Conservation (phyloP, 495 filamentous ascomycete genomes). For the Jackrogersella multiformis region DNA sequence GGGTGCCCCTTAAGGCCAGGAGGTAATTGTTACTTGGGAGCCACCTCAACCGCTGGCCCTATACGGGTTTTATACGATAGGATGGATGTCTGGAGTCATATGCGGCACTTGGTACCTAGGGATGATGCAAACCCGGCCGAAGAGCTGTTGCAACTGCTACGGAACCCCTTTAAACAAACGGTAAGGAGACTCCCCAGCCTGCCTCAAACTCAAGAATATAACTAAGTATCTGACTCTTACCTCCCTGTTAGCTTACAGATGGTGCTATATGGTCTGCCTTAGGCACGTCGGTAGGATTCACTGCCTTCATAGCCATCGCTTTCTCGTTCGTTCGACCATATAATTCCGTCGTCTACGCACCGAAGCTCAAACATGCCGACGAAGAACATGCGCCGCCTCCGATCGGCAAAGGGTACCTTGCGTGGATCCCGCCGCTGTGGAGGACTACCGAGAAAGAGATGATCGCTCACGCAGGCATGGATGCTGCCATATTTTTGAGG, state of each 20-base stretch:
- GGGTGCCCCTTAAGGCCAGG: neutral
- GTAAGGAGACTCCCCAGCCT: constrained; percentile 40
- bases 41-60: constrained; percentile 15
- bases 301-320: constrained; percentile 72
- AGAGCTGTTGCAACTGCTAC: constrained; percentile 54
- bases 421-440: constrained; percentile 83
- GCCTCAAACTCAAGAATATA: neutral
- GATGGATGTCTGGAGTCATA: constrained; percentile 42
- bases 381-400: constrained; percentile 92
- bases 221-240: constrained; percentile 18
- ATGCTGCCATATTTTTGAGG: constrained; percentile 89
- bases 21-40: constrained; percentile 1
- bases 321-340: constrained; percentile 93
- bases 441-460: constrained; percentile 78
- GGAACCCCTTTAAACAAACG: constrained; percentile 59
- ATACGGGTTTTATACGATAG: constrained; percentile 21
- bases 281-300: constrained; percentile 81
- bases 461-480: constrained; percentile 82
- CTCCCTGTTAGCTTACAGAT: constrained; percentile 45
- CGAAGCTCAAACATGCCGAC: constrained; percentile 92
- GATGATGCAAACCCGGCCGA: constrained; percentile 40
- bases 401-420: constrained; percentile 83
- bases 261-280: constrained; percentile 80
- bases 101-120: constrained; percentile 34
- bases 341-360: constrained; percentile 91